Base-by-base conservation (phyloP, 2,329 filamentous ascomycete species). In the Fusarium anguioides region DNA sequence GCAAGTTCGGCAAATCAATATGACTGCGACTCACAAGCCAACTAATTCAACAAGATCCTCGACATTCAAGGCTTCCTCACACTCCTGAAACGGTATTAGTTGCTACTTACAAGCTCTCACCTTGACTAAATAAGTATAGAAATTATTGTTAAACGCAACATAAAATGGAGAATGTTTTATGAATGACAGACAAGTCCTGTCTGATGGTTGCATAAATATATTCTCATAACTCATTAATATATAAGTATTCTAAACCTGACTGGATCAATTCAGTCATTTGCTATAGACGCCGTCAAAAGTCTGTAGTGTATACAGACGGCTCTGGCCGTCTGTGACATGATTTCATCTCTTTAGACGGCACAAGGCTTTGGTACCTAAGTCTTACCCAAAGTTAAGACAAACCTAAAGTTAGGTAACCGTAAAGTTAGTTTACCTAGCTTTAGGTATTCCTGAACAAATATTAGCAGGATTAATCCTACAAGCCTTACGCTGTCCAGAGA, bases 191-290 rank as follows among this genome's bases (percentile, higher is more conserved):
- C 3, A 33, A 33, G n/a, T 12, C 5, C 5, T n/a, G 17, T 7
- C 15, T 17, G 6, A 17, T 17, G 9, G n/a, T 33, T 17, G 8
- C 31, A 6, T 33, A 33, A n/a, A 8, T 33, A 33, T 29, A 29
- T 42, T 63, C 27, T 29, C 60, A 37, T 63, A 31, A 50, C 31
- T 63, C 58, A 44, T 63, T 58, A 62, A 56, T 24, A 27, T 35
- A 26, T 8, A 17, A 39, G 17, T 57, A 37, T 39, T 44, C 44
- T 57, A 45, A 35, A 17, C 26, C 33, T 20, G 15, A 15, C 6
- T 33, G 21, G 26, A n/a, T 21, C 7, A 18, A 26, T 20, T 26
- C 6, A 20, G 21, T 14, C 36, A 53, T 18, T 31, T 23, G 31
- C 21, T 14, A 48, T 6, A 56, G 24, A n/a, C 20, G 18, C n/a